These are phyloP conservation scores for Yarrowia hollandica DNA, from an alignment of 805 yeast genomes.

Conservation along the genomic window DNA sequence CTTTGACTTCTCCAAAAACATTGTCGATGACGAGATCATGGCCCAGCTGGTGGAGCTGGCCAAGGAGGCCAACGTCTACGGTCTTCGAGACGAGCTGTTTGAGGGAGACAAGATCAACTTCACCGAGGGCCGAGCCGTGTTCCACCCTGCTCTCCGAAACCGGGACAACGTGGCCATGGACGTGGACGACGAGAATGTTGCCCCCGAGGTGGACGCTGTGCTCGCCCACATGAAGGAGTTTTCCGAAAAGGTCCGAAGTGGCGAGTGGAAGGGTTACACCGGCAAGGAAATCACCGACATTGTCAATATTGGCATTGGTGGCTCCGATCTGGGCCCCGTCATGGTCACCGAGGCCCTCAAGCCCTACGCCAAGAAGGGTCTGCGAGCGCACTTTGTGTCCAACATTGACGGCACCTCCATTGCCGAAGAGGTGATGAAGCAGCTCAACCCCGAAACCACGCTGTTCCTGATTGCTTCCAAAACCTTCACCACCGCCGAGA, in stretches of 20 bases:
- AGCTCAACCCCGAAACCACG: conserved; percentile 84
- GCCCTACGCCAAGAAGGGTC: conserved; percentile 70
- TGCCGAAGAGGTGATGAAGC: conserved; percentile 77
- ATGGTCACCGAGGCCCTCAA: conserved; percentile 99
- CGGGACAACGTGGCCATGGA: conserved; percentile 78
- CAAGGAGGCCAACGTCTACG: conserved; percentile 83
- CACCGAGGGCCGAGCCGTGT: conserved; percentile 92
- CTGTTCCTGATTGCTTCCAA: conserved; percentile 84
- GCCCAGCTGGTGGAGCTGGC: conserved; percentile 72
- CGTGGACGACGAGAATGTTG: conserved; percentile 87
- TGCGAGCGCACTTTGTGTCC: conserved; percentile 89
- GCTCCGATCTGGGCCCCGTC: conserved; percentile 98
- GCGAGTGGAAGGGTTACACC: conserved; percentile 95
- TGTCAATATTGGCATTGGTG: conserved; percentile 98
- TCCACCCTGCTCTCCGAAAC: conserved; percentile 95
- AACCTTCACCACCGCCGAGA: conserved; percentile 99
- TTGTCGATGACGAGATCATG: conserved; percentile 82
- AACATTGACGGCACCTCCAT: conserved; percentile 98
- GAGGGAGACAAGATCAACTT: conserved; percentile 90
- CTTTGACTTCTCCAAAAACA: conserved; percentile 94
- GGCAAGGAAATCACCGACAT: conserved; percentile 91
- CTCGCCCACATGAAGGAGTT: conserved; percentile 96
- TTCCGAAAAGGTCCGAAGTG: conserved; percentile 84
- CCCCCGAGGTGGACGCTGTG: conserved; percentile 88
- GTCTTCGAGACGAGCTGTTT: conserved; percentile 87